Percentiles rank a stretch among this genome's conserved stretches.
Conservation (phyloP, 306 rosid genomes). For the Vachellia collinsii region DNA sequence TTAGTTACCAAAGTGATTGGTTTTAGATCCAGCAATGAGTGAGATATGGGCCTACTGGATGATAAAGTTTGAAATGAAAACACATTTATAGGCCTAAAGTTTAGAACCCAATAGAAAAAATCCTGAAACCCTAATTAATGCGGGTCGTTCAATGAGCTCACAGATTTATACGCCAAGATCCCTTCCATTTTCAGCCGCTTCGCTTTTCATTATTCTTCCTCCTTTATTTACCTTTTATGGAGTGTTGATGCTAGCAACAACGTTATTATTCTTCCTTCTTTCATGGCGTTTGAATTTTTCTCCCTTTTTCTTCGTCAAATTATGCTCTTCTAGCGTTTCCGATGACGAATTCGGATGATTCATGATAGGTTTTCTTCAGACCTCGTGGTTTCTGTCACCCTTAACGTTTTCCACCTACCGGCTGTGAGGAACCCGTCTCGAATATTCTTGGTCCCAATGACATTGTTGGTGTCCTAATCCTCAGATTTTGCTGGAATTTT, state of each 20-base stretch:
- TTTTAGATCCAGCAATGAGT: background rate
- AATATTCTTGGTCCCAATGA: constrained; percentile 8
- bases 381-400: background rate
- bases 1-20: background rate
- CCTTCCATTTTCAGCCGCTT: background rate
- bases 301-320: background rate
- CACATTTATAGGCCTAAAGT: background rate
- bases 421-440: background rate
- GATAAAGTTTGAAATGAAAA: too few species aligned
- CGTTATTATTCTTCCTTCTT: background rate
- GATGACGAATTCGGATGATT: background rate
- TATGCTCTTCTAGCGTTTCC: background rate
- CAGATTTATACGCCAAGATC: background rate
- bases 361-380: background rate
- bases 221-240: background rate
- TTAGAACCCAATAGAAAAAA: background rate
- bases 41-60: background rate
- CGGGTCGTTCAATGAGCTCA: background rate
- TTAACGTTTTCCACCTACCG: background rate
- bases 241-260: background rate
- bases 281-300: background rate
- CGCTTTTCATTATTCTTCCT: background rate
- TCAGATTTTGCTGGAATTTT: background rate
- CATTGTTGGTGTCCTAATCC: background rate
- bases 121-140: background rate